Evolutionary conservation across 225 moss, liverwort and hornwort species (phyloP), one percentile per base, ranked within the genome.

Genomic region (Bryoerythrophyllum caledonicum): DNA sequence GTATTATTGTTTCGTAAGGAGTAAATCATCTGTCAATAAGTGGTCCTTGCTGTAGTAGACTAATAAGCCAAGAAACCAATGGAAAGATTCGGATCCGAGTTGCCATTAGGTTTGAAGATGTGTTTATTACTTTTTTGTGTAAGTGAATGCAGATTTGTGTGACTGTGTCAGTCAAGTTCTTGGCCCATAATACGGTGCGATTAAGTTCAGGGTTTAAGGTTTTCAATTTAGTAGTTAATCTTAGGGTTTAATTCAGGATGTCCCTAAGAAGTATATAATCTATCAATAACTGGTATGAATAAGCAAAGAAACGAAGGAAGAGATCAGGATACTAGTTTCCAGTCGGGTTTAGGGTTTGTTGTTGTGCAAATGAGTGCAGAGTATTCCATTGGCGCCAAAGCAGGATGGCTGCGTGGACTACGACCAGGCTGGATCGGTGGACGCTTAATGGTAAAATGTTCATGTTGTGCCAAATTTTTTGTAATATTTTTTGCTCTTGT

Each of bases 401-500:
- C 77, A 66, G 80, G 74, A 58, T 80, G 83, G 86, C 74, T 86
- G 41, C 40, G 72, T 68, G 86, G 86, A 74, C 55, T 86, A 46
- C 57, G 53, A 66, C 80, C 66, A 57, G 86, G 86, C 24, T 86
- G 86, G 86, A 83, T 83, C 26, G 73, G 60, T 40, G 72, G 79
- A 70, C 83, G 80, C 60, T 27, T 74, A 40, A 77, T 74, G 48
- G 86, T 86, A 77, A 43, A 69, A 48, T 53, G 27, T 6, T 70
- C 43, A 51, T 64, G 7, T 35, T 60, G 27, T 54, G 28, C 17
- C 6, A 49, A 19, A 17, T 16, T 14, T 20, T n/a, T 51, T 9
- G 44, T 34, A 44, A 44, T 19, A 53, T n/a, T 53, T n/a, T 49
- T 14, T 49, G 20, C 34, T 38, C 43, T 27, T 37, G 48, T 27